Evolutionary conservation across 495 filamentous ascomycete species (phyloP).

Genomic region (Pseudotulostoma volvatum): DNA sequence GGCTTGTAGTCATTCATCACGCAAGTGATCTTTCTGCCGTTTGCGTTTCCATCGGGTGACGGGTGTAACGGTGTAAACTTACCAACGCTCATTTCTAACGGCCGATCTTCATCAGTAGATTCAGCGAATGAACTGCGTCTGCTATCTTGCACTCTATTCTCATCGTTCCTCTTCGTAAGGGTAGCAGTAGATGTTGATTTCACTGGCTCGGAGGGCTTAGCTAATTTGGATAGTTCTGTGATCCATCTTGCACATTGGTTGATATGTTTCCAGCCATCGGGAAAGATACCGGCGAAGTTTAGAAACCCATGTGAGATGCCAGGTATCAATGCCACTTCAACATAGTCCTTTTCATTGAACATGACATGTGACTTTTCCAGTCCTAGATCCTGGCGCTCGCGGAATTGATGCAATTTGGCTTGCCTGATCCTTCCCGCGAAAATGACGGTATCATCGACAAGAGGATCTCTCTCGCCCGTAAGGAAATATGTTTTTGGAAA

Average conservation of each 20-base stretch:
- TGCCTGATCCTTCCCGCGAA: constrained; percentile 77
- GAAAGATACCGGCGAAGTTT: constrained; percentile 75
- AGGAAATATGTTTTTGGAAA: constrained; percentile 91
- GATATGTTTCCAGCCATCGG: constrained; percentile 72
- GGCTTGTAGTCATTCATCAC: constrained; percentile 3
- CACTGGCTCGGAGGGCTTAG: constrained; percentile 30
- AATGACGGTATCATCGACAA: constrained; percentile 93
- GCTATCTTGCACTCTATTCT: constrained; percentile 15
- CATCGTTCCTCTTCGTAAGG: neutral
- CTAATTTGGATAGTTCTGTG: constrained; percentile 43
- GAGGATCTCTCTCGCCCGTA: constrained; percentile 85
- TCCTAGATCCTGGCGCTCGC: constrained; percentile 44
- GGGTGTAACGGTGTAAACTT: constrained; percentile 14
- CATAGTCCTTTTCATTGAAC: constrained; percentile 61
- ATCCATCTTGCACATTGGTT: constrained; percentile 63
- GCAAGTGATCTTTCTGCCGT: constrained; percentile 7
- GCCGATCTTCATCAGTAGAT: constrained; percentile 63
- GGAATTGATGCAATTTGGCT: constrained; percentile 56
- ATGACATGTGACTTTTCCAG: constrained; percentile 31
- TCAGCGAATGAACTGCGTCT: constrained; percentile 33
- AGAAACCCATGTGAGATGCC: constrained; percentile 85
- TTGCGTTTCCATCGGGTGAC: constrained; percentile 4
- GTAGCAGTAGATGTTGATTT: constrained; percentile 9
- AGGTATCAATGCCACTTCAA: constrained; percentile 71
- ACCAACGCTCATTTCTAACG: constrained; percentile 60